phyloP scores from a whole-genome alignment of 495 filamentous ascomycete genomes.

The Trichoderma erinaceum region DNA sequence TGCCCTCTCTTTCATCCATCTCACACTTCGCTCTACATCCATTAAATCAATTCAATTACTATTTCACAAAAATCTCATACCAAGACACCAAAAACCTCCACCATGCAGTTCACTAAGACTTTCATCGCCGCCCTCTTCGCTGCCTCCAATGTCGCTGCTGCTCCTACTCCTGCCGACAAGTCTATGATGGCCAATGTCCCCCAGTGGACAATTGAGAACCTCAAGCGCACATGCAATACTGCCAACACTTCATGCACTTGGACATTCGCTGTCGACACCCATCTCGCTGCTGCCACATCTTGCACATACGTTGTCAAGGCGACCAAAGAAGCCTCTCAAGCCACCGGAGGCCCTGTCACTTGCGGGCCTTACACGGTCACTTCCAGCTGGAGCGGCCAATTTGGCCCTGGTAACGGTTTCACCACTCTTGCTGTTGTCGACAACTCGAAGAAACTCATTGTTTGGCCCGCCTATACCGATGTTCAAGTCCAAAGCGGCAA shows the following conservation, averaged over 20 bases:
- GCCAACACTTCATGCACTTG: slow-evolving; percentile 42
- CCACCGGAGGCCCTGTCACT: slow-evolving; percentile 32
- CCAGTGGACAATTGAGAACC: slow-evolving; percentile 43
- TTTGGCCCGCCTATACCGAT: slow-evolving; percentile 47
- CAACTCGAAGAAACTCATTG: slow-evolving; percentile 33
- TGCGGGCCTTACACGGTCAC: slow-evolving; percentile 49
- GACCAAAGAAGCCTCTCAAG: slow-evolving; percentile 20
- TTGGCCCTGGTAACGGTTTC: slow-evolving; percentile 47
- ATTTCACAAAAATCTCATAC: background rate
- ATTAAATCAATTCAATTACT: background rate
- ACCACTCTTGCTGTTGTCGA: slow-evolving; percentile 47
- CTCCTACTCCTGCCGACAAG: slow-evolving; percentile 26
- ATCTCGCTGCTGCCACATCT: slow-evolving; percentile 23
- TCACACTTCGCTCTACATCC: background rate
- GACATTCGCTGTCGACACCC: slow-evolving; percentile 41
- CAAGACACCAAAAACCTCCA: slow-evolving; percentile 21
- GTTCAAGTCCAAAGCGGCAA: slow-evolving; percentile 37
- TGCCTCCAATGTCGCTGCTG: slow-evolving; percentile 36
- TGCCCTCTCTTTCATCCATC: background rate
- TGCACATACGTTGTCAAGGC: slow-evolving; percentile 40
- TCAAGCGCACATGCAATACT: slow-evolving; percentile 44
- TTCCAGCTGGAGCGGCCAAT: slow-evolving; percentile 51
- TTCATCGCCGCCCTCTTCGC: slow-evolving; percentile 33
- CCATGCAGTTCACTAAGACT: slow-evolving; percentile 43
- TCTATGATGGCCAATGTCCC: slow-evolving; percentile 36